A percentile compares a stretch with the other conserved stretches of the same genome.
These are phyloP conservation scores for Talaromyces verruculosus DNA, from an alignment of 2,329 filamentous ascomycete genomes.

Conservation along the genomic window DNA sequence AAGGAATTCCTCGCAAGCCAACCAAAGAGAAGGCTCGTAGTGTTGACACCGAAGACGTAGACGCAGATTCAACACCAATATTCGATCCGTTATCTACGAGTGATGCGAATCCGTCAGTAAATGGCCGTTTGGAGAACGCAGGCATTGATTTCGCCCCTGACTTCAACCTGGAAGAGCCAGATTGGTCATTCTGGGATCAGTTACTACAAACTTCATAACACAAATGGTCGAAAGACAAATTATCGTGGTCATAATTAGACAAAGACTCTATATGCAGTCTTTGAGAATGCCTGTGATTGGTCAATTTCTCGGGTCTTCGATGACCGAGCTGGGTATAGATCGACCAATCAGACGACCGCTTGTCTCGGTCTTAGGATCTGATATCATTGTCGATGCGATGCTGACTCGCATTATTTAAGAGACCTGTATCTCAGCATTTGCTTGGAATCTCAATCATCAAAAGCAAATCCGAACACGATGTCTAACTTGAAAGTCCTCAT, in stretches of 20 bases:
- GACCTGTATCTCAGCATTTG: not conserved
- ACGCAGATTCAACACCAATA: not conserved
- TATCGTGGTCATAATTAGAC: not conserved
- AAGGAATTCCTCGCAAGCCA: not conserved
- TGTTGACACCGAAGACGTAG: not conserved
- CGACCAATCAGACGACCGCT: not conserved
- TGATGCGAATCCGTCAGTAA: not conserved
- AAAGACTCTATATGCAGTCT: not conserved
- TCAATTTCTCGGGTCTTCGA: not conserved
- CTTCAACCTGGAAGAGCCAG: not conserved
- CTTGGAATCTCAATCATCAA: not conserved
- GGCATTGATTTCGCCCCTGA: not conserved
- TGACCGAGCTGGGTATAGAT: not conserved
- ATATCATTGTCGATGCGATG: not conserved
- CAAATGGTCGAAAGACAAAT: not conserved
- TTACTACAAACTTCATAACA: not conserved
- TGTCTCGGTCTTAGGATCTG: not conserved
- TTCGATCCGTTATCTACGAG: not conserved
- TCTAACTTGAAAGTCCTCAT: constrained; percentile 50
- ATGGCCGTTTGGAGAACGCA: not conserved
- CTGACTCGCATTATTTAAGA: not conserved
- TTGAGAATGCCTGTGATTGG: not conserved
- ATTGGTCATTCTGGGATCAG: not conserved
- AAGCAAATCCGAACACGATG: not conserved
- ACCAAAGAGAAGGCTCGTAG: not conserved